phyloP scores from a whole-genome alignment of 257 asterid genomes.

The Petunia axillaris region DNA sequence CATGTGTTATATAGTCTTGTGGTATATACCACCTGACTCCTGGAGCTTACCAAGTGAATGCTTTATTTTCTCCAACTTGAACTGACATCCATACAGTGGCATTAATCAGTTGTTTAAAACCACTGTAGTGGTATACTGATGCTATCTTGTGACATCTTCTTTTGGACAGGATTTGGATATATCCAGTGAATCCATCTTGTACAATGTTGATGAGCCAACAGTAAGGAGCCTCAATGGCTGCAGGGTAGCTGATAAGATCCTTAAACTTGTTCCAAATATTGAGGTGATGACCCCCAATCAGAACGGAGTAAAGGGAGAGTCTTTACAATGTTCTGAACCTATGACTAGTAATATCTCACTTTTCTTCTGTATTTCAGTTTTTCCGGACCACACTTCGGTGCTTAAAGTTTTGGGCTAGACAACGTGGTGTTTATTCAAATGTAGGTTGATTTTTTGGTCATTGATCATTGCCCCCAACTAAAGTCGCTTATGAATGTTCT shows the following conservation, averaged over 20 bases:
- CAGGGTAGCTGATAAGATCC: constrained; percentile 94
- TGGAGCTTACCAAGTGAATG: constrained; percentile 2
- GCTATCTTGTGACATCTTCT: constrained; percentile 2
- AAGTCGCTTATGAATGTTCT: not conserved
- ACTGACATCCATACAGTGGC: not conserved
- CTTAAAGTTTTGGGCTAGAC: constrained; percentile 90
- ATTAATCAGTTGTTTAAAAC: not conserved
- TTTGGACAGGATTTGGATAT: constrained; percentile 81
- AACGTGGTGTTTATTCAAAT: constrained; percentile 94
- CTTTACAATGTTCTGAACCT: not conserved
- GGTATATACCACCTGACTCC: not conserved
- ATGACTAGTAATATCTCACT: not conserved
- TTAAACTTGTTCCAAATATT: constrained; percentile 83
- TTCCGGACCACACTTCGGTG: constrained; percentile 82
- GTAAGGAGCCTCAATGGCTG: constrained; percentile 96
- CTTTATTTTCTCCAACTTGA: constrained; percentile 18
- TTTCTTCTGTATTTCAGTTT: constrained; percentile 44
- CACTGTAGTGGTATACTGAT: not conserved
- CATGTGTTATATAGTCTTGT: constrained; percentile 10
- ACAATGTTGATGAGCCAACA: constrained; percentile 85
- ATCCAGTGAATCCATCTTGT: constrained; percentile 67
- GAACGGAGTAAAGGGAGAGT: not conserved
- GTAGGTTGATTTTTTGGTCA: constrained; percentile 46
- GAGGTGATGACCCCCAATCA: constrained; percentile 51
- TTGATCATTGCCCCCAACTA: too few species aligned